Evolutionary conservation across 768 basidiomycete genomes (phyloP), one percentile per base, ranked within the genome.

Genomic region (Russula abietina): DNA sequence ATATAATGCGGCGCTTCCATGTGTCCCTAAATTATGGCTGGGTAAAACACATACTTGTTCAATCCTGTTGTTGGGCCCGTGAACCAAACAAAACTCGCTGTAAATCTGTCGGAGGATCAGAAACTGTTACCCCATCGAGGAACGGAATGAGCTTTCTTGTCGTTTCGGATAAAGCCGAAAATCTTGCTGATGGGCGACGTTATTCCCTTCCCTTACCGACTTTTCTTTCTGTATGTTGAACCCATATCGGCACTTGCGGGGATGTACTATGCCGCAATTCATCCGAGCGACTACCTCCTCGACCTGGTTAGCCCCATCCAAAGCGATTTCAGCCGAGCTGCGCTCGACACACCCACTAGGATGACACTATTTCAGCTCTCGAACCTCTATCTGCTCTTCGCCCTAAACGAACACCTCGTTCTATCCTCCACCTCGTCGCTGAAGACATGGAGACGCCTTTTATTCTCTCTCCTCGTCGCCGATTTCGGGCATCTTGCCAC

Each of bases 171-270:
- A 24, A 36, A 36, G 17, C 24, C 39, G 38, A 32, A 19, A n/a
- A 56, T 19, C 7, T n/a, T n/a, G n/a, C n/a, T 54, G 52, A 36
- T 48, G 57, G 32, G 45, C 24, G 45, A 48, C 1, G 5, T 1
- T 36, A 6, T 65, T 19, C 61, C 64, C 30, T 58, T 75, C 51
- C 65, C 71, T 22, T 81, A 81, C 70, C 70, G 71, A 30, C 70
- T 79, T 19, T 82, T 82, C 73, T 81, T 82, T 68, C 73, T 81
- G 33, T 80, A 78, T 65, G 71, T 81, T 57, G 81, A 83, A 69
- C 81, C 81, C n/a, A 61, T 81, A 48, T 80, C 80, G 0, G 78
- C 80, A 0, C 72, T 81, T 26, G 75, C 76, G 9, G 81, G 80
- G 26, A 76, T 80, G 14, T 80, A 74, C 70, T 82, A 79, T 70